phyloP scores from a whole-genome alignment of 2,329 filamentous ascomycete species.

The Leptographium radiaticola region DNA sequence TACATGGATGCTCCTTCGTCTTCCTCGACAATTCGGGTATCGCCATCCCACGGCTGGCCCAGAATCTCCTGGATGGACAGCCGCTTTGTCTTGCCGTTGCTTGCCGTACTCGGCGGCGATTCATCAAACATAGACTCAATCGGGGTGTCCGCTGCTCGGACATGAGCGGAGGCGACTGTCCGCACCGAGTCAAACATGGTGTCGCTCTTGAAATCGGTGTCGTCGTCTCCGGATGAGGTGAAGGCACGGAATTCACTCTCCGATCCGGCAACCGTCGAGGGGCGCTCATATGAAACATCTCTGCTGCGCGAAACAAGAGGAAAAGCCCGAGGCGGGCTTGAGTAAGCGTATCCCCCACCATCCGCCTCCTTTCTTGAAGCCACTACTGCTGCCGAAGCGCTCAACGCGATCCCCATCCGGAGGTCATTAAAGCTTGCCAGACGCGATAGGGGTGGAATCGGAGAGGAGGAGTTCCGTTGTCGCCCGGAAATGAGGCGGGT shows the following conservation, averaged over 20 bases:
- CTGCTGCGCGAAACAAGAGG: slow-evolving; percentile 27
- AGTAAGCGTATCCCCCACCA: slow-evolving; percentile 9
- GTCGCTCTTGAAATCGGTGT: slow-evolving; percentile 67
- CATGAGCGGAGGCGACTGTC: slow-evolving; percentile 54
- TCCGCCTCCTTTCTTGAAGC: background rate
- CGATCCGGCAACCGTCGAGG: slow-evolving; percentile 53
- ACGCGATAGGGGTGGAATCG: slow-evolving; percentile 39
- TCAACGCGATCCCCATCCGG: slow-evolving; percentile 27
- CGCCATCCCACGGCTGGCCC: slow-evolving; percentile 39
- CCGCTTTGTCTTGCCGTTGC: slow-evolving; percentile 38
- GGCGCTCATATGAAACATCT: slow-evolving; percentile 31
- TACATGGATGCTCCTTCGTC: slow-evolving; percentile 40
- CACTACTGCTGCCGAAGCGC: slow-evolving; percentile 17
- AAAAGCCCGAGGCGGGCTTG: slow-evolving; percentile 10
- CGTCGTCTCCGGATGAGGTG: slow-evolving; percentile 56
- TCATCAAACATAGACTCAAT: slow-evolving; percentile 75
- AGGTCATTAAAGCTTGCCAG: slow-evolving; percentile 42
- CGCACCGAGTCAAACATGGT: slow-evolving; percentile 65
- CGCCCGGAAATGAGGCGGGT: slow-evolving; percentile 11
- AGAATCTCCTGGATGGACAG: slow-evolving; percentile 47
- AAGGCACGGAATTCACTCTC: slow-evolving; percentile 54
- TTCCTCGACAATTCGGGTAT: slow-evolving; percentile 48
- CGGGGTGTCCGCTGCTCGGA: slow-evolving; percentile 54
- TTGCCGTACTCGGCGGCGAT: slow-evolving; percentile 48
- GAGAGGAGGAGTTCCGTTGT: slow-evolving; percentile 38